Conservation (phyloP, 208 protist genomes). For the Wallacemonas sp. region DNA sequence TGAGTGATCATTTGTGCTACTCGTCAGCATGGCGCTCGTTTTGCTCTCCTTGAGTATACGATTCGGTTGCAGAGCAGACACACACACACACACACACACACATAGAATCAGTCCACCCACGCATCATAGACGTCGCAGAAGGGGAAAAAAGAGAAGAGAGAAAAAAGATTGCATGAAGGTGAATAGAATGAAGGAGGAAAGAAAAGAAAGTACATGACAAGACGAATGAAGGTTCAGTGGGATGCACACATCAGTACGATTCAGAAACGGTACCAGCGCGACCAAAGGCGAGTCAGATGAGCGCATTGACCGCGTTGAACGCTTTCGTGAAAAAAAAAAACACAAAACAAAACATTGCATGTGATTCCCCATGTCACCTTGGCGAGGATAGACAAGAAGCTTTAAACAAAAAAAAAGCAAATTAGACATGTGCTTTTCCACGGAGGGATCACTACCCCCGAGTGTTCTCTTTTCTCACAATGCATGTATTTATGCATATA, state of each 20-base stretch:
- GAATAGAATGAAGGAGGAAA: background rate
- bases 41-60: too few relatives aligned
- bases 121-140: background rate
- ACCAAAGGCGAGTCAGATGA: too few relatives aligned
- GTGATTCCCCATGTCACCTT: too few relatives aligned
- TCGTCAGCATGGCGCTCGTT: background rate
- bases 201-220: too few relatives aligned
- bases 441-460: too few relatives aligned
- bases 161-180: background rate
- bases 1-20: conserved; percentile 5
- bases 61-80: background rate
- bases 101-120: background rate
- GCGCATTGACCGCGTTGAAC: too few relatives aligned
- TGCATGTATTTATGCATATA: too few relatives aligned
- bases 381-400: background rate
- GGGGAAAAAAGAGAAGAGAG: background rate
- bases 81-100: background rate
- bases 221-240: too few relatives aligned
- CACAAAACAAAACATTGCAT: background rate
- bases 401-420: background rate
- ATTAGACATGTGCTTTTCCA: background rate
- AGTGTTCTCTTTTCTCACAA: too few relatives aligned
- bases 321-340: too few relatives aligned
- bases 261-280: too few relatives aligned
- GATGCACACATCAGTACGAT: too few relatives aligned